Base-by-base conservation (phyloP, 2,329 filamentous ascomycete genomes). In the Aspergillus ochraceus region DNA sequence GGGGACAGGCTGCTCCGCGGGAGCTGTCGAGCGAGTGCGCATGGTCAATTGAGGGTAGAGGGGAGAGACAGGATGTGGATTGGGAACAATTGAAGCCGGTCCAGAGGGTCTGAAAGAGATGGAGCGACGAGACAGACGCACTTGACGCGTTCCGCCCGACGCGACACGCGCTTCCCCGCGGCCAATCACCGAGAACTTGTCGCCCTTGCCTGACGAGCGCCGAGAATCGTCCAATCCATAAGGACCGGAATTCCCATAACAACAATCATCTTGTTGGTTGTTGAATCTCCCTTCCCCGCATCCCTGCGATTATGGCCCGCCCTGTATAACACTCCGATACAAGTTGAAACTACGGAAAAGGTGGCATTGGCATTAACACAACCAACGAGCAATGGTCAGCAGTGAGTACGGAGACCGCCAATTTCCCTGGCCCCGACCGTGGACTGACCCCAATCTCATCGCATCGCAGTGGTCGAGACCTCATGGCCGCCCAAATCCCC, bases 401-500 rank as follows among this genome's bases (percentile, higher is more conserved):
- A 71, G 69, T 71, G 57, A 69, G 69, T 63, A 55, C 20, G 24
- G 53, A 36, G 8, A 10, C 10, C 29, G 17, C 46, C 22, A 26
- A 30, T 52, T 52, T 51, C 36, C 36, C 47, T 46, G 50, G 52
- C 26, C 11, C 20, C 59, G 53, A 54, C 29, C 57, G 42, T 39
- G 19, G 11, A 11, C n/a, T 62, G 42, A 46, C 55, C 62, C 50
- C 65, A 58, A 30, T n/a, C 53, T 49, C 50, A 59, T 30, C 32
- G 56, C 49, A 11, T 59, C 14, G 36, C 36, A 77, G 71, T 81
- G 79, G 67, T 76, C 39, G 76, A 80, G 66, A 76, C 74, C 63
- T 78, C 76, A 69, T 89, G 86, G 86, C 86, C 86, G 58, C 86
- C 86, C 19, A 80, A 83, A 68, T 88, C 86, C 20, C 85, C 86